Conservation (phyloP, 208 protist genomes). For the Acanthamoeba lenticulata region DNA sequence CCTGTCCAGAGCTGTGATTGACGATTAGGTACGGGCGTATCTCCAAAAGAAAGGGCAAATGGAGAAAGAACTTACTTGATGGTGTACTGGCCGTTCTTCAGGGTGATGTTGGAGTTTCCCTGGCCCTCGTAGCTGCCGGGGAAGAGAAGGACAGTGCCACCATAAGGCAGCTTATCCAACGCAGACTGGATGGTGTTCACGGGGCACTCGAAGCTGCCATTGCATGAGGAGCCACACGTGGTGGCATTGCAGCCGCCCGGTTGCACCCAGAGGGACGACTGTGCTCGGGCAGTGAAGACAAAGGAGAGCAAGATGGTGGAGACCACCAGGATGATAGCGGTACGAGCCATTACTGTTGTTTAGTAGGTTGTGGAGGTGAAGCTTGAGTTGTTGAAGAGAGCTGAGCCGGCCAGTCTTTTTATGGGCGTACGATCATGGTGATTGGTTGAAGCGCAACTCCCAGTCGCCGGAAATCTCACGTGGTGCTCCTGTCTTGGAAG, state of each 20-base stretch:
- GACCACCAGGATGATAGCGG: background rate
- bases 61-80: background rate
- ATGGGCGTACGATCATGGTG: too few relatives aligned
- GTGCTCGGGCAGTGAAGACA: background rate
- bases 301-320: background rate
- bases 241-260: background rate
- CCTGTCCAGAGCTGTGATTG: background rate
- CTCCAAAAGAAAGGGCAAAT: background rate
- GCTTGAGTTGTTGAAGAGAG: too few relatives aligned
- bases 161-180: background rate
- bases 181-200: background rate
- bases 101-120: background rate
- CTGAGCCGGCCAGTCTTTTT: too few relatives aligned
- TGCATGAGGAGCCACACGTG: background rate
- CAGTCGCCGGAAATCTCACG: too few relatives aligned
- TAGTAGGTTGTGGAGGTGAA: too few relatives aligned
- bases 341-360: too few relatives aligned
- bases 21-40: background rate
- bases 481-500: too few relatives aligned
- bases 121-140: background rate
- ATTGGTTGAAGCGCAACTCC: too few relatives aligned
- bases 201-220: background rate
- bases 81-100: background rate
- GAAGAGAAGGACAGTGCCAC: background rate
- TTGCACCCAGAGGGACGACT: background rate